These are phyloP conservation scores for Leccinum incarnatum DNA, from an alignment of 768 basidiomycete species.

Conservation along the genomic window DNA sequence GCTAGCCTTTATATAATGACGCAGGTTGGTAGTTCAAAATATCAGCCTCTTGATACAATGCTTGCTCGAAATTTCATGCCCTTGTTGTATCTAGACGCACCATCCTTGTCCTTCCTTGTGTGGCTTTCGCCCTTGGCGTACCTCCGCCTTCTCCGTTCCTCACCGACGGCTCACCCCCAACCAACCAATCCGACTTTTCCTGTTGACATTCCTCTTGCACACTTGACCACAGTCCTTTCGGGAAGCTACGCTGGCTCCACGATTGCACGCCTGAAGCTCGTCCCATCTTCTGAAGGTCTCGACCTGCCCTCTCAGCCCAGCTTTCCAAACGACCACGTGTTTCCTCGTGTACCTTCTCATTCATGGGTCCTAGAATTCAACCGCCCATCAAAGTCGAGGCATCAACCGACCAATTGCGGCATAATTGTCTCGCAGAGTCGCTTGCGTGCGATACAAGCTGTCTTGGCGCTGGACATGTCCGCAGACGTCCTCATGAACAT, in stretches of 20 bases:
- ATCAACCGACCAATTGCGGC: slow-evolving; percentile 47
- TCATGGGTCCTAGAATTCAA: slow-evolving; percentile 78
- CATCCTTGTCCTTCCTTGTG: slow-evolving; percentile 70
- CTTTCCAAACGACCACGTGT: slow-evolving; percentile 23
- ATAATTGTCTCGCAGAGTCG: slow-evolving; percentile 71
- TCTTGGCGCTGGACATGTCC: slow-evolving; percentile 36
- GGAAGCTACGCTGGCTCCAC: slow-evolving; percentile 46
- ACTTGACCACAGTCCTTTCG: slow-evolving; percentile 47
- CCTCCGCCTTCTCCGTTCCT: slow-evolving; percentile 52
- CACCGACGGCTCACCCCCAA: slow-evolving; percentile 17
- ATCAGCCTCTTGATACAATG: slow-evolving; percentile 63
- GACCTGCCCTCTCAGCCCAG: slow-evolving; percentile 11
- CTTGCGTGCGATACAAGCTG: slow-evolving; percentile 73
- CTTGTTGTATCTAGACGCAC: slow-evolving; percentile 65
- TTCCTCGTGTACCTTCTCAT: slow-evolving; percentile 27
- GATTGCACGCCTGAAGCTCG: slow-evolving; percentile 51
- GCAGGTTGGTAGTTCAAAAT: slow-evolving; percentile 35
- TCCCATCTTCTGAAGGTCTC: slow-evolving; percentile 23
- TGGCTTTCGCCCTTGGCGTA: slow-evolving; percentile 70
- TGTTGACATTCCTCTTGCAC: slow-evolving; percentile 49
- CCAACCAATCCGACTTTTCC: slow-evolving; percentile 15
- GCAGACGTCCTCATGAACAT: slow-evolving; percentile 27
- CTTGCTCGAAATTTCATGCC: slow-evolving; percentile 56
- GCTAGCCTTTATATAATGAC: background rate
- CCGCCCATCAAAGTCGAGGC: slow-evolving; percentile 18